A percentile compares a stretch with the other conserved stretches of the same genome.
Conservation (phyloP, 192 early-diverging fungal species). For the Linnemannia exigua region DNA sequence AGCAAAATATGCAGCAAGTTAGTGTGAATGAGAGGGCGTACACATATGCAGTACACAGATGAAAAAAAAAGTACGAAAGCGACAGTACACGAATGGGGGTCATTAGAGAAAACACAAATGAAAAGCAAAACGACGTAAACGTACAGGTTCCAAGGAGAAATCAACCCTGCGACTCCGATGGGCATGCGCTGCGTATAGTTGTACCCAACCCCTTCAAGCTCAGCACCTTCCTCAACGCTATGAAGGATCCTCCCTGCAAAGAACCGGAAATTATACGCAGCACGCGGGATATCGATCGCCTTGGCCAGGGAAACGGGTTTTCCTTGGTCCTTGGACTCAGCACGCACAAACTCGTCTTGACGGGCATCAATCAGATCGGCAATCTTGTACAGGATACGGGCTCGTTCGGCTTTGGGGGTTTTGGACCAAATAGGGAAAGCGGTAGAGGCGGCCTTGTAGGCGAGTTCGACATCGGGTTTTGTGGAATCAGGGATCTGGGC, state of each 20-base stretch:
- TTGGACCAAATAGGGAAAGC: slow-evolving; percentile 77
- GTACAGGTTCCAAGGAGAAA: slow-evolving; percentile 78
- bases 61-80: neutral
- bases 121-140: slow-evolving; percentile 11
- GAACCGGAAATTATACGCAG: slow-evolving; percentile 76
- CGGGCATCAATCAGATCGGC: slow-evolving; percentile 66
- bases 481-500: slow-evolving; percentile 71
- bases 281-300: slow-evolving; percentile 73
- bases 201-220: slow-evolving; percentile 64
- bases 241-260: slow-evolving; percentile 74
- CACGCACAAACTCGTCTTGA: slow-evolving; percentile 70
- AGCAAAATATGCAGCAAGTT: neutral
- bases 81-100: neutral
- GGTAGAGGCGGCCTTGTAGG: slow-evolving; percentile 68
- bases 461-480: slow-evolving; percentile 69
- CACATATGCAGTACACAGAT: too few species aligned
- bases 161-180: slow-evolving; percentile 77
- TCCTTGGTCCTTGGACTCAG: slow-evolving; percentile 81
- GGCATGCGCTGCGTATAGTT: slow-evolving; percentile 67
- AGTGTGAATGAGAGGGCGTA: neutral
- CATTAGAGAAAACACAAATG: neutral
- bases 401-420: slow-evolving; percentile 60
- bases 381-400: slow-evolving; percentile 66
- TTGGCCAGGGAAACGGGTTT: slow-evolving; percentile 73
- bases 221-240: slow-evolving; percentile 57